Conservation (phyloP, 2,329 filamentous ascomycete species). For the Fusarium miscanthi region DNA sequence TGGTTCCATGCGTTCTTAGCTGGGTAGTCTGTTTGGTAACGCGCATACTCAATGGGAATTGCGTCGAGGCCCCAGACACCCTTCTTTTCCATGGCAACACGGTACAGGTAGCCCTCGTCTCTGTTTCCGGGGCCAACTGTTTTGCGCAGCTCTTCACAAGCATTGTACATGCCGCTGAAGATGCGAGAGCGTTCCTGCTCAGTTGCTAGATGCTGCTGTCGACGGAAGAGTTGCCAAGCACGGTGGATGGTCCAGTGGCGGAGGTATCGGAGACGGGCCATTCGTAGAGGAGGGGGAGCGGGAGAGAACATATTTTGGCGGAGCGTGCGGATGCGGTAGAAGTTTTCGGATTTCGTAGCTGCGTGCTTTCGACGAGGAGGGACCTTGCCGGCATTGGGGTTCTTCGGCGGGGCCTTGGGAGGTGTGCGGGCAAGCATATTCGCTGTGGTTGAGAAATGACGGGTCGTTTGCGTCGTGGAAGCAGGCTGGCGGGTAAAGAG, state of each 20-base stretch:
- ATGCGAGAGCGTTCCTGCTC: conserved; percentile 79
- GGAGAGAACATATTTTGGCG: conserved; percentile 61
- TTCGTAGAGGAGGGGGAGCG: conserved; percentile 78
- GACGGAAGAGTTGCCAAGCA: conserved; percentile 86
- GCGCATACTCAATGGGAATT: conserved; percentile 91
- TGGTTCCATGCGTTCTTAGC: conserved; percentile 88
- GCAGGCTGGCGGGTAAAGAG: conserved; percentile 45
- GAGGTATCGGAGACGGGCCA: conserved; percentile 86
- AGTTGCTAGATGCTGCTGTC: conserved; percentile 71
- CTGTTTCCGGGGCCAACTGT: conserved; percentile 67
- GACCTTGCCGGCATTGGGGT: conserved; percentile 39
- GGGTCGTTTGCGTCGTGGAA: conserved; percentile 27
- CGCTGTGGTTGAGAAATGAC: conserved; percentile 50
- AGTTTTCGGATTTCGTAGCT: conserved; percentile 52
- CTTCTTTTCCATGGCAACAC: conserved; percentile 91
- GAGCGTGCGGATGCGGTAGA: conserved; percentile 58
- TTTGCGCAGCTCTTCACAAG: conserved; percentile 84
- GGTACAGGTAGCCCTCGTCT: conserved; percentile 79
- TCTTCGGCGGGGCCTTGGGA: conserved; percentile 42
- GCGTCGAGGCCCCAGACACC: conserved; percentile 78
- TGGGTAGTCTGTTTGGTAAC: conserved; percentile 86
- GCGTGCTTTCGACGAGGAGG: conserved; percentile 44
- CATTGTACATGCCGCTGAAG: conserved; percentile 84
- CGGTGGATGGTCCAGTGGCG: conserved; percentile 99
- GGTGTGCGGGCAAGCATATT: conserved; percentile 47